Base-by-base conservation (phyloP, 164 flowering plant genomes). In the Vitis rupestris region DNA sequence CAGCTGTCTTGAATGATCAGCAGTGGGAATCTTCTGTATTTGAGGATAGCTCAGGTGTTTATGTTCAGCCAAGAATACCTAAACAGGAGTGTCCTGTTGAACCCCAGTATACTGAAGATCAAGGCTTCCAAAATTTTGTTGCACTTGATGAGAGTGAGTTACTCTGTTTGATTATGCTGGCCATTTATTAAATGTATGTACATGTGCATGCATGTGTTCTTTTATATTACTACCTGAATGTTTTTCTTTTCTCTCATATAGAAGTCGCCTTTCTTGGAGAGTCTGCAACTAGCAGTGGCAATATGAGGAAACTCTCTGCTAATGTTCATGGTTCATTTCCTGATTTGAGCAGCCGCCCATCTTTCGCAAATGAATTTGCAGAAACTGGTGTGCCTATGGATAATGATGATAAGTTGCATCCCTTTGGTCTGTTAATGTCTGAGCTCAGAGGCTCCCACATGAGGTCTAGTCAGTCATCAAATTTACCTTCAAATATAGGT, bases 381-480 rank as follows among this genome's bases (percentile, higher is more conserved):
- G 86, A 80, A 30, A n/a, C 69, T 61, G 49, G 69, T 27, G 14
- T 76, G 59, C 82, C 76, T 7, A 74, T 61, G 70, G 81, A 75
- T 62, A 76, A 77, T 56, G 88, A 82, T 57, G 79, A 72, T 67
- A 82, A 79, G 73, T 56, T 90, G 79, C 92, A 90, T 71, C 98
- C 96, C 54, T 83, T 90, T 82, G 94, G 93, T 23, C 75, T 91
- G 70, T 71, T 82, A 44, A 81, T 88, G 93, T 90, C 98, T 75
- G 98, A 93, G 82, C 86, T 90, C 61, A 89, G 86, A 74, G 82
- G 82, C 31, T 61, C 75, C 60, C 70, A 77, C 68, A 8, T 76
- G 30, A 81, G 79, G 71, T 84, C 63, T 64, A 60, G 74, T 64
- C 83, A 83, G 69, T 70, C 84, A 16, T 78, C 86, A 63, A 81